Evolutionary conservation across 805 yeast genomes (phyloP).

Genomic region (Zygotorulaspora danielsina): DNA sequence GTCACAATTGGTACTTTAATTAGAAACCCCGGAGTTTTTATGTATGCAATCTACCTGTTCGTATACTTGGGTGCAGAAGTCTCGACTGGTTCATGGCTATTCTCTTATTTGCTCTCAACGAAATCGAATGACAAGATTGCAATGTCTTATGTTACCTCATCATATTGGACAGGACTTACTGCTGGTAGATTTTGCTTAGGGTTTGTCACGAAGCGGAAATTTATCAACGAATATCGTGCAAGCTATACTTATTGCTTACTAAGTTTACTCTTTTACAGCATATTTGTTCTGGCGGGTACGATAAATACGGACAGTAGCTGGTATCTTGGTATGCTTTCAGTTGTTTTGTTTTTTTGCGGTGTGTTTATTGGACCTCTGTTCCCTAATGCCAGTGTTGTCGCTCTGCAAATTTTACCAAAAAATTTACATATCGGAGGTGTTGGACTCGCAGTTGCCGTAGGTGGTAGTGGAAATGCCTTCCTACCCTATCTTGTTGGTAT

Average conservation of each 20-base stretch:
- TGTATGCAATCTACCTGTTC: slow-evolving; percentile 54
- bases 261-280: slow-evolving; percentile 36
- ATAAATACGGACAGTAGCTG: slow-evolving; percentile 14
- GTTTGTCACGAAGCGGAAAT: slow-evolving; percentile 47
- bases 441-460: slow-evolving; percentile 72
- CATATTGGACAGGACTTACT: slow-evolving; percentile 70
- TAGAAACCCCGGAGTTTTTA: slow-evolving; percentile 37
- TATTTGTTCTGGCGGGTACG: slow-evolving; percentile 27
- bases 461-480: slow-evolving; percentile 79
- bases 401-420: slow-evolving; percentile 58
- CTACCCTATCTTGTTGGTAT: slow-evolving; percentile 63
- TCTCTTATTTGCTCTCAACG: slow-evolving; percentile 54
- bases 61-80: slow-evolving; percentile 69
- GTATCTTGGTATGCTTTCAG: slow-evolving; percentile 23
- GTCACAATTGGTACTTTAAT: slow-evolving; percentile 15
- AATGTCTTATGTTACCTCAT: slow-evolving; percentile 62
- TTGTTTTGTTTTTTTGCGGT: slow-evolving; percentile 46
- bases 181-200: slow-evolving; percentile 58
- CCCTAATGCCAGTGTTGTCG: slow-evolving; percentile 66
- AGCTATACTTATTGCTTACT: slow-evolving; percentile 35
- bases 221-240: slow-evolving; percentile 43
- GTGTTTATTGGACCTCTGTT: slow-evolving; percentile 64
- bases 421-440: slow-evolving; percentile 60
- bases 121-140: slow-evolving; percentile 44
- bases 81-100: slow-evolving; percentile 66